Conservation (phyloP, 2,329 filamentous ascomycete genomes). For the Colletotrichum lupini region DNA sequence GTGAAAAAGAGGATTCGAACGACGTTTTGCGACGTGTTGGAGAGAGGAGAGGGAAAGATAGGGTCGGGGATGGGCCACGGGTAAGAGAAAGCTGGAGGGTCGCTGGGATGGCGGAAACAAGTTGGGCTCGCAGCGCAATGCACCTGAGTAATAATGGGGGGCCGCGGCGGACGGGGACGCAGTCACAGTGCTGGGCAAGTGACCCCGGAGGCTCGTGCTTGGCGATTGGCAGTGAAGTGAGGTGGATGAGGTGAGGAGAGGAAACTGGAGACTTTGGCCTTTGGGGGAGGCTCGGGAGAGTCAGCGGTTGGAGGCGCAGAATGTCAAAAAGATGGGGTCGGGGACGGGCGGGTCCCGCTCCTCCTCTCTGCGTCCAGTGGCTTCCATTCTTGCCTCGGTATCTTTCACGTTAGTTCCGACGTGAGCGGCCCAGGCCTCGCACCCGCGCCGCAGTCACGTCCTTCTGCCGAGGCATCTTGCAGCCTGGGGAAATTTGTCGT, state of each 20-base stretch:
- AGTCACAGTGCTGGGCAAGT: constrained; percentile 16
- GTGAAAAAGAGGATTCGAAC: constrained; percentile 2
- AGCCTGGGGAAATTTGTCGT: not conserved
- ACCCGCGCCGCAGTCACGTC: not conserved
- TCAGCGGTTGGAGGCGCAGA: constrained; percentile 6
- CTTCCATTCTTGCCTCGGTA: constrained; percentile 22
- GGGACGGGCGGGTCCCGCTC: not conserved
- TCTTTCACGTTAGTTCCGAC: not conserved
- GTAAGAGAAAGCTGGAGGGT: not conserved
- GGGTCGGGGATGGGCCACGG: not conserved
- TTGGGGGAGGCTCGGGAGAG: not conserved
- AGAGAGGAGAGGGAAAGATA: not conserved
- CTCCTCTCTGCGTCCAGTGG: not conserved
- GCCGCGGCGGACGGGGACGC: constrained; percentile 6
- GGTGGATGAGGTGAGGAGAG: not conserved
- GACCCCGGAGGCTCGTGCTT: constrained; percentile 19
- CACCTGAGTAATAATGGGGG: constrained; percentile 17
- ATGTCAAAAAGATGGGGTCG: constrained; percentile 27
- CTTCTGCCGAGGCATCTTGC: constrained; percentile 22
- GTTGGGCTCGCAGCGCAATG: constrained; percentile 14
- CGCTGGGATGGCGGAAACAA: constrained; percentile 19
- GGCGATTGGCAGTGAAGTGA: not conserved
- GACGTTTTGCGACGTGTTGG: constrained; percentile 4
- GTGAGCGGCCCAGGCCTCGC: not conserved
- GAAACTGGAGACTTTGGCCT: constrained; percentile 3